phyloP scores from a whole-genome alignment of 306 rosid species.

The Begonia peltatifolia region DNA sequence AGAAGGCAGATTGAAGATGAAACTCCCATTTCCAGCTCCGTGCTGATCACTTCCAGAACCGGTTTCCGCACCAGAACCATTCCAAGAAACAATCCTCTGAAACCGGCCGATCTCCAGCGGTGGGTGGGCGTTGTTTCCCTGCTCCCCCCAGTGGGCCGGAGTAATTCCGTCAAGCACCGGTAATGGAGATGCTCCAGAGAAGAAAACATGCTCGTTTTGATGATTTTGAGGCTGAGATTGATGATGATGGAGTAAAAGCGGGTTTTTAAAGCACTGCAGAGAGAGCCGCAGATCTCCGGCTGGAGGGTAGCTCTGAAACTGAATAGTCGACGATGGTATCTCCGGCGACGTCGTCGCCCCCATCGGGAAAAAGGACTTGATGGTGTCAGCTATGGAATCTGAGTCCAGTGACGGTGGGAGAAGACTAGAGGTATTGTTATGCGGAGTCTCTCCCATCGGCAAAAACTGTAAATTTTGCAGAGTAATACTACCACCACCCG shows the following conservation, averaged over 20 bases:
- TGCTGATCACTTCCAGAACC: not conserved
- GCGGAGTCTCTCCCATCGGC: slow-evolving; percentile 21
- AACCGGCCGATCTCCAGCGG: slow-evolving; percentile 30
- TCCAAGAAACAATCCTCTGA: slow-evolving; percentile 46
- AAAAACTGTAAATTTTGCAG: slow-evolving; percentile 14
- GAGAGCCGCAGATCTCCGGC: slow-evolving; percentile 86
- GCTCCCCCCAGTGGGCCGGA: slow-evolving; percentile 38
- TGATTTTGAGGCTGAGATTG: slow-evolving; percentile 14
- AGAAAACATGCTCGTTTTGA: slow-evolving; percentile 30
- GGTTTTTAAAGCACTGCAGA: slow-evolving; percentile 59
- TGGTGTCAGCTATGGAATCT: slow-evolving; percentile 9
- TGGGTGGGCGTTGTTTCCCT: slow-evolving; percentile 33
- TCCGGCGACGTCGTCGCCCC: slow-evolving; percentile 15
- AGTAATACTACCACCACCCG: not conserved
- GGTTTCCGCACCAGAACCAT: slow-evolving; percentile 21
- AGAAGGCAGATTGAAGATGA: slow-evolving; percentile 35
- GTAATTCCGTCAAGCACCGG: slow-evolving; percentile 27
- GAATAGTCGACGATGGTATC: slow-evolving; percentile 26
- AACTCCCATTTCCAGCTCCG: slow-evolving; percentile 12
- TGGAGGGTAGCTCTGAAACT: slow-evolving; percentile 42
- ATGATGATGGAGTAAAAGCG: slow-evolving; percentile 28
- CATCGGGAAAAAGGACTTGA: slow-evolving; percentile 9
- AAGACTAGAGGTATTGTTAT: slow-evolving; percentile 7
- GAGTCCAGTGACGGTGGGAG: slow-evolving; percentile 13
- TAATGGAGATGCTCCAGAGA: slow-evolving; percentile 33